A percentile compares a stretch with the other conserved stretches of the same genome.
Conservation (phyloP, 2,329 filamentous ascomycete genomes). For the Cordyceps farinosa region DNA sequence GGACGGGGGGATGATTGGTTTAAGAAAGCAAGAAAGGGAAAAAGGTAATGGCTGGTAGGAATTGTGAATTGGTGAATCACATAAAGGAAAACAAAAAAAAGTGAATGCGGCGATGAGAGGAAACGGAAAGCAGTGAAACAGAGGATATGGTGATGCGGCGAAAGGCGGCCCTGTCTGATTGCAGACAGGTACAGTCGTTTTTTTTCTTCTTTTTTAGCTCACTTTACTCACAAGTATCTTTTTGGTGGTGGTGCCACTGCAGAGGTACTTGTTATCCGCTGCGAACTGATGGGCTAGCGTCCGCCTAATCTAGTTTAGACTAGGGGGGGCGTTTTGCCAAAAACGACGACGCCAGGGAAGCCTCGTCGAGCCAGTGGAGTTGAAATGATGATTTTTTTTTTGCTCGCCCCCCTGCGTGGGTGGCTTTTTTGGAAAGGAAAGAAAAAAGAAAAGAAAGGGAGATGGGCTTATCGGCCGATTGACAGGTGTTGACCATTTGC, state of each 20-base stretch:
- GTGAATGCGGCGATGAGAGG: no score
- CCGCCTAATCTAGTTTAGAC: background rate
- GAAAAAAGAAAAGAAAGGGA: background rate
- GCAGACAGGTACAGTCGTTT: background rate
- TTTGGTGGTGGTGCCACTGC: background rate
- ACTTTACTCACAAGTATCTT: background rate
- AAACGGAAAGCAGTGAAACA: no score
- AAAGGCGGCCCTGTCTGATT: no score
- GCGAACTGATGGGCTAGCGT: background rate
- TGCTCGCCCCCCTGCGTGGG: background rate
- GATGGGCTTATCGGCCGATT: background rate
- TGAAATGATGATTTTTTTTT: background rate
- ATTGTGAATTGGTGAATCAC: background rate
- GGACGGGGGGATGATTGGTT: background rate
- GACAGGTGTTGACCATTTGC: background rate
- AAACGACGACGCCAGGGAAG: no score
- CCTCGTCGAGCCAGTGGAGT: background rate
- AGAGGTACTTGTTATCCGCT: background rate
- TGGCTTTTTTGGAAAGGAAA: no score
- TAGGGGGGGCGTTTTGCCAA: no score
- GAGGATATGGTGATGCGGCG: no score
- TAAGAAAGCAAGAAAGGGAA: no score
- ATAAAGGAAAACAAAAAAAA: background rate
- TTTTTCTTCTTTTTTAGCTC: background rate
- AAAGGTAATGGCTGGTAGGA: no score